phyloP scores from a whole-genome alignment of 2,329 filamentous ascomycete species.

The Pseudocercospora macadamiae region DNA sequence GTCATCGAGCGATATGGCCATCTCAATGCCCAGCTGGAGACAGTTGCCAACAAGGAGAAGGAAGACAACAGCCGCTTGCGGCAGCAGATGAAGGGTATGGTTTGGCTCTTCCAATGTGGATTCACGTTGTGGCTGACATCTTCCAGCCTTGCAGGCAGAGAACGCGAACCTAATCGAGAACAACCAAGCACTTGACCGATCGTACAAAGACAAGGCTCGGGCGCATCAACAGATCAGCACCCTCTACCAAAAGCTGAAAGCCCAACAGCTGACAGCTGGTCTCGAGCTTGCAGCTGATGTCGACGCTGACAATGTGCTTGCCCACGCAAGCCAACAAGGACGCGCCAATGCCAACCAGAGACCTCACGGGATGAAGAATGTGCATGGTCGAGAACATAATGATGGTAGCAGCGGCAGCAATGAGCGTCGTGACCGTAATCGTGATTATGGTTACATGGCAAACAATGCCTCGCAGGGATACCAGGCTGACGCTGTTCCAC shows the following conservation, averaged over 20 bases:
- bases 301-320: conserved; percentile 52
- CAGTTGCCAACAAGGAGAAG: conserved; percentile 74
- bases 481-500: conserved; percentile 9
- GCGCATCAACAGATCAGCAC: conserved; percentile 1
- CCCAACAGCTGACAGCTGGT: conserved; percentile 56
- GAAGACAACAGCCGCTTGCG: conserved; percentile 69
- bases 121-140: background rate
- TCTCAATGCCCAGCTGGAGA: conserved; percentile 70
- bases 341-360: conserved; percentile 7
- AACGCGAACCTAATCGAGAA: conserved; percentile 11
- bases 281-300: conserved; percentile 60
- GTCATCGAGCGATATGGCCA: conserved; percentile 71
- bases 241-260: conserved; percentile 58
- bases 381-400: conserved; percentile 8
- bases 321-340: conserved; percentile 25
- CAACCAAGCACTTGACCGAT: conserved; percentile 10
- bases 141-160: conserved; percentile 16
- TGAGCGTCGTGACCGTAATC: conserved; percentile 10
- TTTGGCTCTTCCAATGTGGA: no score
- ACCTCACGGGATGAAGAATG: conserved; percentile 4
- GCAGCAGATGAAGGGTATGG: conserved; percentile 64
- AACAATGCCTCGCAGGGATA: conserved; percentile 2
- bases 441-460: conserved; percentile 16
- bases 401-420: conserved; percentile 14
- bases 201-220: conserved; percentile 20